These are phyloP conservation scores for Karstenula rhodostoma DNA, from an alignment of 2,329 filamentous ascomycete species.

Conservation along the genomic window DNA sequence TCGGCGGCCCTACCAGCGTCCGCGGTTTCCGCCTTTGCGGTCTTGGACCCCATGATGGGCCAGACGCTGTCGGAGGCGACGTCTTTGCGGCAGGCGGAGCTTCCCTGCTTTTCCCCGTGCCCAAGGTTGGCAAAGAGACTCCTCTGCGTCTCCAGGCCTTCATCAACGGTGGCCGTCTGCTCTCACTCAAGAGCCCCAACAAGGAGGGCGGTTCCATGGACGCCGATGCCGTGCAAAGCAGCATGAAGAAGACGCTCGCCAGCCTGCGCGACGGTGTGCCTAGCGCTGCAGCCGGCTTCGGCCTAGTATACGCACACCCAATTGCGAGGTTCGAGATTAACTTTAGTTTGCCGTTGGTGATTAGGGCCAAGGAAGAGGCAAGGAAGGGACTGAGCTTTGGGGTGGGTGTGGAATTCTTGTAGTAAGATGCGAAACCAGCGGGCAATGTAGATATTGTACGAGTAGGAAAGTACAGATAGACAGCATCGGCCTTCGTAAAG, in stretches of 20 bases:
- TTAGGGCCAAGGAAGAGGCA: constrained; percentile 83
- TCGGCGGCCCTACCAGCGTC: constrained; percentile 93
- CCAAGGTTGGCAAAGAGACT: constrained; percentile 80
- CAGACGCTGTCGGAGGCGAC: constrained; percentile 89
- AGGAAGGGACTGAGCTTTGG: constrained; percentile 93
- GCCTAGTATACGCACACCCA: constrained; percentile 93
- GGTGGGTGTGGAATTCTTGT: constrained; percentile 96
- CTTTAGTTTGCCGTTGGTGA: constrained; percentile 85
- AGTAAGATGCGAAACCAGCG: constrained; percentile 40
- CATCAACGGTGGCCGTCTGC: constrained; percentile 85
- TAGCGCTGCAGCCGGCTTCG: constrained; percentile 85
- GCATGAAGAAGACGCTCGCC: constrained; percentile 69
- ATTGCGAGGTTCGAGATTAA: constrained; percentile 95
- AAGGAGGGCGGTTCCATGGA: constrained; percentile 56
- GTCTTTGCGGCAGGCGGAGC: constrained; percentile 89
- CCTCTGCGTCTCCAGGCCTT: constrained; percentile 90
- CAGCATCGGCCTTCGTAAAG: neutral
- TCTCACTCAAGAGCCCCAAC: constrained; percentile 70
- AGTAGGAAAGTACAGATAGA: constrained; percentile 16
- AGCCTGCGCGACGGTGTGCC: constrained; percentile 80
- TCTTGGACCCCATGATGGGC: constrained; percentile 85
- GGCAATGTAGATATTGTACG: constrained; percentile 31
- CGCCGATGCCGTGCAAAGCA: constrained; percentile 60
- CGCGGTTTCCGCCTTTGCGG: constrained; percentile 91
- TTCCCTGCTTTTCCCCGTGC: constrained; percentile 84